Base-by-base conservation (phyloP, 306 rosid genomes). In the Phaseolus lunatus region DNA sequence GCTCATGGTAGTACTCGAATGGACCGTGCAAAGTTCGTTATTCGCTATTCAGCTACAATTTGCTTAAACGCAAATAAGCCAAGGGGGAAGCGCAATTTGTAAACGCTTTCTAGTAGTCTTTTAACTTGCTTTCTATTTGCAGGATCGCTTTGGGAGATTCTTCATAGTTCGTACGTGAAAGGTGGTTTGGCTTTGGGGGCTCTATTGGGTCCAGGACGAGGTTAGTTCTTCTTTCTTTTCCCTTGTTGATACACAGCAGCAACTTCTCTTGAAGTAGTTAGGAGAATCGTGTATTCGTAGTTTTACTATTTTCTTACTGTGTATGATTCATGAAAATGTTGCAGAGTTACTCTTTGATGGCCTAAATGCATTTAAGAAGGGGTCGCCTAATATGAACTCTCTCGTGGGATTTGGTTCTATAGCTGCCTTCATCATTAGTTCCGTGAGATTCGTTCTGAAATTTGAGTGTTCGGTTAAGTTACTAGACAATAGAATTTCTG, bases 351-450 rank as follows among this genome's bases (percentile, higher is more conserved):
- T 95, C 63, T 80, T 88, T 75, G 97, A 95, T 86, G 99, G 99
- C 62, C 70, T 95, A 52, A 86, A 78, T 68, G 97, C 97, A 12
- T 87, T 95, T 50, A 86, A 72, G 84, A 92, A 90, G 81, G 97
- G 98, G 75, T 86, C 98, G 2, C 97, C 98, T 59, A 95, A 92
- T 82, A 95, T 95, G 99, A 92, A 92, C 80, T 95, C 99, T 76
- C 96, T 95, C 19, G 97, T 95, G 85, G 99, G 99, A 67, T 95
- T 95, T 81, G 97, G 97, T 72, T 88, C 97, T 4, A 78, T 89
- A 26, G 95, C 97, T 85, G 99, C 97, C 29, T 95, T 95, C 87
- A 53, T 87, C 72, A 95, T 92, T 78, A 95, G 99, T 77, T 85
- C 87, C 89, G 99, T 95, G 71, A 82, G 97, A 44, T 66, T 78